Evolutionary conservation across 2,329 filamentous ascomycete genomes (phyloP).

Genomic region (Phyllosticta citrichinensis): DNA sequence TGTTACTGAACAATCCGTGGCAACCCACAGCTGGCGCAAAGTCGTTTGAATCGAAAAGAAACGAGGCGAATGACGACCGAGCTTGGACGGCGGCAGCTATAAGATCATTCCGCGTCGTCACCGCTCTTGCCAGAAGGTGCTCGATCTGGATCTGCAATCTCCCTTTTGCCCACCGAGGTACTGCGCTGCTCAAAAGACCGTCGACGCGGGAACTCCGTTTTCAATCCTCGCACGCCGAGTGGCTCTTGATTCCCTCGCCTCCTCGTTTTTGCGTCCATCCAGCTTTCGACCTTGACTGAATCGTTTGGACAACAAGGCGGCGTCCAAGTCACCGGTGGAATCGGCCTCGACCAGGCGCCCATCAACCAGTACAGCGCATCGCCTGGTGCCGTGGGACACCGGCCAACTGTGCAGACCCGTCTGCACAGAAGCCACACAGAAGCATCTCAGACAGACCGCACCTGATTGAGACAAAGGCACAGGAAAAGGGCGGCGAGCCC

Average conservation of each 20-base stretch:
- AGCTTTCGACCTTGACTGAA: not conserved
- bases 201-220: not conserved
- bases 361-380: not conserved
- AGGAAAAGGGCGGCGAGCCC: not conserved
- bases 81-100: not conserved
- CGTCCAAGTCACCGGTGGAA: not conserved
- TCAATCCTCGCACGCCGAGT: not conserved
- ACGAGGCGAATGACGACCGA: not conserved
- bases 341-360: not conserved
- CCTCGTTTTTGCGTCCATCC: not conserved
- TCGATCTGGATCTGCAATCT: slow-evolving; percentile 1
- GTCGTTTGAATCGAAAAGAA: not conserved
- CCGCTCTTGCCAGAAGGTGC: not conserved
- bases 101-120: not conserved
- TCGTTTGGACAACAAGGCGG: not conserved
- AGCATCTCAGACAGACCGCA: slow-evolving; percentile 6
- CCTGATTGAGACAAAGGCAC: slow-evolving; percentile 4
- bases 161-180: not conserved
- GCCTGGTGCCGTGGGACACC: not conserved
- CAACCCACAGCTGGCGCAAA: not conserved
- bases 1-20: slow-evolving; percentile 7
- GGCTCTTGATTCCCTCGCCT: not conserved
- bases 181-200: not conserved
- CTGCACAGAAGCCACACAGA: not conserved
- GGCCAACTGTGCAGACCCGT: slow-evolving; percentile 1